Evolutionary conservation across 1,284 basidiomycete genomes (phyloP), one percentile per base, ranked within the genome.

Genomic region (Coniferiporia sulphurascens): DNA sequence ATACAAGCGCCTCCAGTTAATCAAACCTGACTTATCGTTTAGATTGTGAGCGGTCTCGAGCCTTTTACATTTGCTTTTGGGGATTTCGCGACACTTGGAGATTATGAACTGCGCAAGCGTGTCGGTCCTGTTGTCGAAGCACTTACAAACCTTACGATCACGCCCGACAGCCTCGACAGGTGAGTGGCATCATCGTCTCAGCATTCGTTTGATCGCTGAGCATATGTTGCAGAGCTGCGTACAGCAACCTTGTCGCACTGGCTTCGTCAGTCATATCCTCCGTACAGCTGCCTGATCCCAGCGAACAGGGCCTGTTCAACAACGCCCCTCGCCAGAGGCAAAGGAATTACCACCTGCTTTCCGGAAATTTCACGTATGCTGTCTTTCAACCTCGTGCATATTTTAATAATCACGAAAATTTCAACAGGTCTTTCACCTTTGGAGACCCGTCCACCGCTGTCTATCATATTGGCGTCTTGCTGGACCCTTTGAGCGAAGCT

Each of bases 401-500:
- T 52, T 35, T 22, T 41, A 53, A 21, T 41, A 12, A 21, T 53
- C 32, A 45, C 41, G 13, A n/a, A 41, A 12, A 2, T 41, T 34
- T 61, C 13, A 48, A 21, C 63, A 93, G 89, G 13, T 79, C 83
- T 3, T 87, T 95, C 68, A 73, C 82, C 27, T 73, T 86, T 46
- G 93, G 94, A 3, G 77, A 92, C 64, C 79, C 83, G 6, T 69
- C 76, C 0, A 83, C 78, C 0, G 88, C 95, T 0, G 67, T 89
- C 17, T 83, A 88, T 63, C 86, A 90, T 43, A 74, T 98, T 44
- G 87, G 82, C 1, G 79, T 90, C 7, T 69, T 98, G 4, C 64
- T 98, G 7, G 91, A 98, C 68, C 96, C 96, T 0, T 70, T 98
- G 27, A 93, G 89, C 48, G 90, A 93, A 69, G 73, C 78, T 5